Evolutionary conservation across 2,329 filamentous ascomycete species (phyloP).

Genomic region (Cladosporium austrohemisphaericum): DNA sequence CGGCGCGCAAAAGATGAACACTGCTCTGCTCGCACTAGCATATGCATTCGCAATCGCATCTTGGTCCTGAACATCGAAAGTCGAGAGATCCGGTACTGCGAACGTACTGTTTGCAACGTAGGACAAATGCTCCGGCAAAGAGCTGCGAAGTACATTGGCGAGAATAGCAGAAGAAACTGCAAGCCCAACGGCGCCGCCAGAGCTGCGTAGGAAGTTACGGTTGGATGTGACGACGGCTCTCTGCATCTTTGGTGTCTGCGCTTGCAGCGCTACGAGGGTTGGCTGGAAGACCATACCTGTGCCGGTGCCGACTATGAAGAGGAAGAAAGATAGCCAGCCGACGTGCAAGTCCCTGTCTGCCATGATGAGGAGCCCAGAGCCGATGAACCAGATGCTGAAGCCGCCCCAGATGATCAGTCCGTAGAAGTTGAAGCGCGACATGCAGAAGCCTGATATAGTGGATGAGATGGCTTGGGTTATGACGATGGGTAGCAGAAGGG

Average conservation of each 20-base stretch:
- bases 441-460: slow-evolving; percentile 37
- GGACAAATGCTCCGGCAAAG: slow-evolving; percentile 38
- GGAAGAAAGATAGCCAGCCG: slow-evolving; percentile 50
- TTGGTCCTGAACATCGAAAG: slow-evolving; percentile 35
- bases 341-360: slow-evolving; percentile 31
- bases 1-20: slow-evolving; percentile 57
- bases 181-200: slow-evolving; percentile 64
- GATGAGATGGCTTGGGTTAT: slow-evolving; percentile 31
- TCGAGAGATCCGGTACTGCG: slow-evolving; percentile 31
- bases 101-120: slow-evolving; percentile 41
- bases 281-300: slow-evolving; percentile 66
- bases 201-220: slow-evolving; percentile 69
- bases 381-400: slow-evolving; percentile 37
- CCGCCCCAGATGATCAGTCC: slow-evolving; percentile 47
- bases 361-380: slow-evolving; percentile 38
- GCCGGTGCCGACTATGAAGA: slow-evolving; percentile 59
- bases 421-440: slow-evolving; percentile 47
- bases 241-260: slow-evolving; percentile 54
- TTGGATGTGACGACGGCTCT: slow-evolving; percentile 62
- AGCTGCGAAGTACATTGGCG: slow-evolving; percentile 29
- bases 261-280: slow-evolving; percentile 65
- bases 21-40: slow-evolving; percentile 50
- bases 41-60: slow-evolving; percentile 49
- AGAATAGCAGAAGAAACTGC: slow-evolving; percentile 66
- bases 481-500: slow-evolving; percentile 47